phyloP scores from a whole-genome alignment of 495 filamentous ascomycete genomes.

The Hyaloscypha bicolor region DNA sequence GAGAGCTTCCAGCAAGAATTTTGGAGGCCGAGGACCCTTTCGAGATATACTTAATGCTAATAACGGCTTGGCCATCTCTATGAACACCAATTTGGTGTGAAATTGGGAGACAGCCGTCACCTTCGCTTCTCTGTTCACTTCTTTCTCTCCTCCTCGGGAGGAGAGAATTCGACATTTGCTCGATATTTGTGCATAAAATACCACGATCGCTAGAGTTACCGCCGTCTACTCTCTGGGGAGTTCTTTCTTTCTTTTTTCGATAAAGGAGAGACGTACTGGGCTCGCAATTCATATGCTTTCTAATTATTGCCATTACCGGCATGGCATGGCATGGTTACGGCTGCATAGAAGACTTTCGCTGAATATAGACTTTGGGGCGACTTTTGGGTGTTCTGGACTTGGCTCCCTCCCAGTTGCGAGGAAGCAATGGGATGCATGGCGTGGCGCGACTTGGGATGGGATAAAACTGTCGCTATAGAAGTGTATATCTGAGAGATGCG shows the following conservation, averaged over 20 bases:
- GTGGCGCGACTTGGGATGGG: slow-evolving; percentile 1
- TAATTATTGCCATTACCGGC: neutral
- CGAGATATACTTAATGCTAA: slow-evolving; percentile 23
- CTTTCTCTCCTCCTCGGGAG: neutral
- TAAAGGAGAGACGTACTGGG: slow-evolving; percentile 26
- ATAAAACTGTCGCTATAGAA: slow-evolving; percentile 18
- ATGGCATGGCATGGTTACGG: slow-evolving; percentile 2
- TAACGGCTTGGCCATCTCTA: neutral
- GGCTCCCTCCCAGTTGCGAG: neutral
- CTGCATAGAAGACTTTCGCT: slow-evolving; percentile 19
- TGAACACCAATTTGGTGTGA: neutral
- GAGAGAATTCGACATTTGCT: neutral
- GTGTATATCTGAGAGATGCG: neutral
- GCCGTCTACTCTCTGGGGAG: slow-evolving; percentile 21
- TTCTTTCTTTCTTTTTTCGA: slow-evolving; percentile 2
- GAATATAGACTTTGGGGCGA: slow-evolving; percentile 22
- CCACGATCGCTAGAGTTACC: slow-evolving; percentile 34
- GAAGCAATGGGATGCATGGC: neutral
- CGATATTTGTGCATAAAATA: slow-evolving; percentile 14
- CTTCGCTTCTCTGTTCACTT: slow-evolving; percentile 15
- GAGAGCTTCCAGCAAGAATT: slow-evolving; percentile 12
- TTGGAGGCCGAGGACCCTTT: slow-evolving; percentile 7
- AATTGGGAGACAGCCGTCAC: neutral
- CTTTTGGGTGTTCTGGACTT: slow-evolving; percentile 9
- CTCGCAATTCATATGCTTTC: slow-evolving; percentile 21